These are phyloP conservation scores for Boletus reticulatus DNA, from an alignment of 768 basidiomycete species.

Conservation along the genomic window DNA sequence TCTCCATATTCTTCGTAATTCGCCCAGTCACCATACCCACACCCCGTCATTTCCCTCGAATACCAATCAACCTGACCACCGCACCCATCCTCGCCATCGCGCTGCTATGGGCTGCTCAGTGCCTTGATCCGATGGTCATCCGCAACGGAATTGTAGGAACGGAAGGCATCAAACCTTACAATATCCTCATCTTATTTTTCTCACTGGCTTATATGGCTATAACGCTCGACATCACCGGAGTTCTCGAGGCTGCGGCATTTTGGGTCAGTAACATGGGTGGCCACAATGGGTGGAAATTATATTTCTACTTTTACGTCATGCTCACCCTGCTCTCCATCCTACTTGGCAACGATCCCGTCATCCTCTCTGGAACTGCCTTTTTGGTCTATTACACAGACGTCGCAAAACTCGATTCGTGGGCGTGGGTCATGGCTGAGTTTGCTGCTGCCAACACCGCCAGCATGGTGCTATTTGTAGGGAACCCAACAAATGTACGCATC, in stretches of 20 bases:
- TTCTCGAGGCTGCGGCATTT: constrained; percentile 84
- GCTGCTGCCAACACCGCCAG: constrained; percentile 78
- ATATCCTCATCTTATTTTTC: constrained; percentile 91
- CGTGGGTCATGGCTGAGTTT: constrained; percentile 77
- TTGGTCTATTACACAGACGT: constrained; percentile 83
- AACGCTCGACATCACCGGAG: constrained; percentile 85
- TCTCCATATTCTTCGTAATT: constrained; percentile 54
- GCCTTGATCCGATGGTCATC: constrained; percentile 47
- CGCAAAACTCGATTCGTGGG: constrained; percentile 43
- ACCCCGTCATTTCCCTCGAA: constrained; percentile 29
- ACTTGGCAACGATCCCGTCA: constrained; percentile 93
- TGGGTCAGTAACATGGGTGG: constrained; percentile 85
- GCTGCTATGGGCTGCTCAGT: constrained; percentile 55
- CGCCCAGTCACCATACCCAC: constrained; percentile 42
- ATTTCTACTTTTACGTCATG: constrained; percentile 80
- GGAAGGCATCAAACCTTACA: constrained; percentile 82
- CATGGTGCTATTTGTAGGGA: constrained; percentile 78
- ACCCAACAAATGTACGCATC: constrained; percentile 74
- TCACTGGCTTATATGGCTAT: constrained; percentile 92
- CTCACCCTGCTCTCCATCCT: constrained; percentile 74
- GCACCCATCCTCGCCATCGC: constrained; percentile 53
- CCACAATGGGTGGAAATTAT: constrained; percentile 66
- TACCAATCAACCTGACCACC: constrained; percentile 50
- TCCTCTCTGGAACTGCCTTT: constrained; percentile 89
- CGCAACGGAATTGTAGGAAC: constrained; percentile 77